Base-by-base conservation (phyloP, 257 asterid species). In the Striga asiatica region DNA sequence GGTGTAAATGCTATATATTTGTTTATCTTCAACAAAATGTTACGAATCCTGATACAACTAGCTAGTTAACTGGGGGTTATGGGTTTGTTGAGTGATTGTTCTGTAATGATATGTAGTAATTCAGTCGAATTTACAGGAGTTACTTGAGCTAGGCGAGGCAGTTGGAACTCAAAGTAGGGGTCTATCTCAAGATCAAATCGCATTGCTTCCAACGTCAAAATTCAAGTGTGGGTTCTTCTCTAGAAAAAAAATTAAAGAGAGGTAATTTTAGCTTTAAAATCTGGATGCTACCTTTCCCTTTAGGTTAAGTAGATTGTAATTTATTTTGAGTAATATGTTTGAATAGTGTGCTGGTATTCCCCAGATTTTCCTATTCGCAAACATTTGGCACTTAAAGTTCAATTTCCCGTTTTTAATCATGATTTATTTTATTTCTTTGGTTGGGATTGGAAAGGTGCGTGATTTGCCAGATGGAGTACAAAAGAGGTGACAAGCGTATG, bases 401-500 rank as follows among this genome's bases (percentile, higher is more conserved):
- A 23, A 31, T 22, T 35, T 38, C 38, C 14, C 43, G 11, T 29
- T 29, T n/a, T 29, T 29, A 3, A 27, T 52, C 20, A 38, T 56
- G 68, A 64, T 45, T 23, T 5, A 11, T 43, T 57, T 53, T 6
- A 43, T 60, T 19, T 32, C 54, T 57, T 16, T 32, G 47, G 50
- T 61, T 60, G 46, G 48, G 49, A 27, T 66, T 19, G 22, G 42
- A 54, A 66, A 89, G 97, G 85, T 89, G 97, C 66, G 97, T 89
- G 35, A 81, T 89, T 66, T 89, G 97, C 83, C 97, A 89, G 77
- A 89, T 89, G 97, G 97, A 85, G 73, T 89, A 89, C 62, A 89
- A 85, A 66, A 75, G 97, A 60, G 81, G 83, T 10, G 93, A 85
- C 23, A 64, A 69, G 66, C 84, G 71, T 65, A 77, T 85, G 64